Base-by-base conservation (phyloP, 345 rosid species). In the Pistacia atlantica region DNA sequence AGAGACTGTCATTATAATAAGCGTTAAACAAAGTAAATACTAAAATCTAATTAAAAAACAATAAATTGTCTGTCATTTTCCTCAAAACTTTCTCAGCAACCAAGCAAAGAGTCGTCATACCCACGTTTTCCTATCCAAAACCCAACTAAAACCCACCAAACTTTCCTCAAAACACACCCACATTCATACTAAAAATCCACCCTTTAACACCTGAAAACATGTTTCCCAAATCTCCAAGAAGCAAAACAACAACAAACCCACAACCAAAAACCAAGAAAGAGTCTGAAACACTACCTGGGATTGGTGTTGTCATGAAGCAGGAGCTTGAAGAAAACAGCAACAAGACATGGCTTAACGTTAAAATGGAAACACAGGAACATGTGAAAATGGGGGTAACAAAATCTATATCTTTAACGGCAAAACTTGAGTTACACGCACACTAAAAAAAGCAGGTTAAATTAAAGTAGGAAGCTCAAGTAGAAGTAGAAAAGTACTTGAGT, bases 361-460 rank as follows among this genome's bases (percentile, higher is more conserved):
- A 28, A 48, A 63, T 28, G 65, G 9, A 42, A 42, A 42, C 46
- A 42, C 8, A 42, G 8, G 6, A 42, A 42, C 8, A 5, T 5
- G 8, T 6, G 1, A 42, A 42, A 42, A 42, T n/a, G 46, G 9
- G 46, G 46, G 46, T 42, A 42, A 25, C 25, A 25, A 42, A 7
- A 42, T 42, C 46, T 8, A 42, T 7, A 42, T 10, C 46, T 42
- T 42, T 42, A 38, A 38, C 61, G 7, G 35, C 79, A 78, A 78
- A 70, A 65, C 84, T 75, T 82, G 73, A 82, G 16, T 13, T 48
- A 74, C 58, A 81, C 81, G 79, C 84, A 22, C 37, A 25, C 28
- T 11, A 37, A 48, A 37, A 48, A 37, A 48, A 70, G 7, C 20
- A 22, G 51, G 18, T 2, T 13, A n/a, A 66, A 57, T 2, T 13